Evolutionary conservation across 352 stramenopile genomes (phyloP).

Genomic region (Globisporangium emineosum): DNA sequence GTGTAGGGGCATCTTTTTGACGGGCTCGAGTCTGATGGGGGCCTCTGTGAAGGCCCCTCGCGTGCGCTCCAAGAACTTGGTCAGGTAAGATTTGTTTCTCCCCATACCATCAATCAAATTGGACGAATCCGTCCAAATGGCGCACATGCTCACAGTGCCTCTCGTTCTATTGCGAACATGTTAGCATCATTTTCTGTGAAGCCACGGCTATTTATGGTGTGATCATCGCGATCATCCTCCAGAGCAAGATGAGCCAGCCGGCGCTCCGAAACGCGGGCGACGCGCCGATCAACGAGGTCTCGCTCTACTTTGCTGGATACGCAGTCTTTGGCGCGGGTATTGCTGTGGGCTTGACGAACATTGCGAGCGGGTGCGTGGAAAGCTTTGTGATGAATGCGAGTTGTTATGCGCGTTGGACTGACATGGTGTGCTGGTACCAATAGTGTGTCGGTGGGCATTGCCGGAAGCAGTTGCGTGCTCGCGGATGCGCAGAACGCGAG

Average conservation of each 20-base stretch:
- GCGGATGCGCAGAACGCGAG: constrained; percentile 97
- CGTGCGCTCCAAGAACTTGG: constrained; percentile 99
- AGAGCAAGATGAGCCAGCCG: constrained; percentile 94
- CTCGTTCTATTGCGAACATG: too few species aligned
- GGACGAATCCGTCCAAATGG: too few species aligned
- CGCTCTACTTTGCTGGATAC: constrained; percentile 96
- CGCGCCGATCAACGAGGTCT: constrained; percentile 66
- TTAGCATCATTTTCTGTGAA: constrained; percentile 99
- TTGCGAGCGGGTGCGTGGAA: constrained; percentile 86
- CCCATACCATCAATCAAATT: not conserved
- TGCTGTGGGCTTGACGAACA: constrained; percentile 98
- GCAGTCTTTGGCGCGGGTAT: constrained; percentile 97
- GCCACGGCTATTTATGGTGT: constrained; percentile 99
- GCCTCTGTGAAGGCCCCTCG: constrained; percentile 98
- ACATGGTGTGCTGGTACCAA: not conserved
- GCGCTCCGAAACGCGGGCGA: constrained; percentile 54
- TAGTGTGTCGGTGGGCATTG: constrained; percentile 97
- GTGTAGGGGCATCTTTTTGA: constrained; percentile 88
- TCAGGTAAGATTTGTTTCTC: constrained; percentile 50
- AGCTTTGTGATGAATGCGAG: not conserved
- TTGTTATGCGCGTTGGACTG: not conserved
- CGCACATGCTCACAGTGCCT: not conserved
- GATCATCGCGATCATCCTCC: constrained; percentile 99
- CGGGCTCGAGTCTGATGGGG: constrained; percentile 95
- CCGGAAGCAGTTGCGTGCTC: constrained; percentile 96